These are phyloP conservation scores for Colletotrichum lindemuthianum DNA, from an alignment of 2,329 filamentous ascomycete genomes.

Conservation along the genomic window DNA sequence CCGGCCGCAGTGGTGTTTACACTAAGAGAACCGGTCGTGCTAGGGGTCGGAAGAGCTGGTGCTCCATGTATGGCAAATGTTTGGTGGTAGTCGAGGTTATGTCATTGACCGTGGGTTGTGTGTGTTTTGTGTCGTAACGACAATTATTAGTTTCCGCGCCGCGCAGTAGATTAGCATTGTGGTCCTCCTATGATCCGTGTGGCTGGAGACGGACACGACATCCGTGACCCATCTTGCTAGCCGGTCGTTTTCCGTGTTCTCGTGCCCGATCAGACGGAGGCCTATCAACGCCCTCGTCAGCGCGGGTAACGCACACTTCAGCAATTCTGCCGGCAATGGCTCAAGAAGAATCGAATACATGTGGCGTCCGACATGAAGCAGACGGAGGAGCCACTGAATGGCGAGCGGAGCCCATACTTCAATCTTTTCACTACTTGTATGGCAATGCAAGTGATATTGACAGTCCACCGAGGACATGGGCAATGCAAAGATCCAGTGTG, in stretches of 20 bases:
- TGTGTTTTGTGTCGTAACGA: constrained; percentile 21
- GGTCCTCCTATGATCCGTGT: constrained; percentile 20
- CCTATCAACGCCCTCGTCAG: not conserved
- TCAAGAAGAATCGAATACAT: constrained; percentile 2
- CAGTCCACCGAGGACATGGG: constrained; percentile 6
- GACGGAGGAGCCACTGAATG: not conserved
- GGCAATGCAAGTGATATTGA: not conserved
- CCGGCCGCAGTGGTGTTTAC: constrained; percentile 20
- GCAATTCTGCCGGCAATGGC: constrained; percentile 7
- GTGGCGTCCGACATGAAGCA: constrained; percentile 6
- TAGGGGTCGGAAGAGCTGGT: not conserved
- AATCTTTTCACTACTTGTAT: too few species aligned
- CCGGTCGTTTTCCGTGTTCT: constrained; percentile 28
- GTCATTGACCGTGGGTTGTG: not conserved
- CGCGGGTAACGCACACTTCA: not conserved
- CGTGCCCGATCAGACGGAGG: constrained; percentile 5
- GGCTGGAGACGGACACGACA: constrained; percentile 17
- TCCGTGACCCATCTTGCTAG: constrained; percentile 9
- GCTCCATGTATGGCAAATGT: not conserved
- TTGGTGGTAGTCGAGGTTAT: constrained; percentile 1
- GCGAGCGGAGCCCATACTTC: too few species aligned
- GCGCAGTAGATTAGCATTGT: constrained; percentile 16
- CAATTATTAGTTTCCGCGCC: constrained; percentile 22
- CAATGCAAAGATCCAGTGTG: constrained; percentile 5
- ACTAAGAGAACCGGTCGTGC: constrained; percentile 18